A percentile compares a stretch with the other conserved stretches of the same genome.
Conservation (phyloP, 2,329 filamentous ascomycete genomes). For the Xylariaceae sp. region DNA sequence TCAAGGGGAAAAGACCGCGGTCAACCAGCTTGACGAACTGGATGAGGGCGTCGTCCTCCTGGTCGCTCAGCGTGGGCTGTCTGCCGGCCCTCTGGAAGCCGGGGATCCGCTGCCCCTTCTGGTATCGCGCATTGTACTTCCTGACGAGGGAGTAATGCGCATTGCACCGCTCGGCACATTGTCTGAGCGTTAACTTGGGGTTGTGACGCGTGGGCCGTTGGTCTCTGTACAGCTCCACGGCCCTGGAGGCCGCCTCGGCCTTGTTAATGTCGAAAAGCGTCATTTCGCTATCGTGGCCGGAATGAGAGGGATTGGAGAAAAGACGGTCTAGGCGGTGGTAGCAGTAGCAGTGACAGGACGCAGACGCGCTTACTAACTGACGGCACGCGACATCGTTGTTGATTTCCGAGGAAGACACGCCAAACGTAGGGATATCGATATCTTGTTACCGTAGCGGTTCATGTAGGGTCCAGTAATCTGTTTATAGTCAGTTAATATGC, state of each 20-base stretch:
- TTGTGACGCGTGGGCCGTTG: not conserved
- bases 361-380: not conserved
- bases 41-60: not conserved
- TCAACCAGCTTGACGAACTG: not conserved
- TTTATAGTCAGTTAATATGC: too few species aligned
- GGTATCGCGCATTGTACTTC: not conserved
- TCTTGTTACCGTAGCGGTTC: too few species aligned
- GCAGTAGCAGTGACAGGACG: too few species aligned
- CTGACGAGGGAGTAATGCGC: not conserved
- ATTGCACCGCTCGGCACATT: not conserved
- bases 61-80: not conserved
- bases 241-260: not conserved
- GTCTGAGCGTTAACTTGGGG: not conserved
- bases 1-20: not conserved
- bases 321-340: not conserved
- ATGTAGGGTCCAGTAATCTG: too few species aligned
- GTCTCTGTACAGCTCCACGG: not conserved
- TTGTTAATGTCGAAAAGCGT: not conserved
- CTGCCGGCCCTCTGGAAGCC: not conserved
- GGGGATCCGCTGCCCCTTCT: not conserved
- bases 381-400: not conserved
- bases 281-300: not conserved
- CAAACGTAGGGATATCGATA: constrained; percentile 3
- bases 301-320: too few species aligned
- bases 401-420: not conserved